Evolutionary conservation across 768 basidiomycete genomes (phyloP).

Genomic region (Exidia glandulosa): DNA sequence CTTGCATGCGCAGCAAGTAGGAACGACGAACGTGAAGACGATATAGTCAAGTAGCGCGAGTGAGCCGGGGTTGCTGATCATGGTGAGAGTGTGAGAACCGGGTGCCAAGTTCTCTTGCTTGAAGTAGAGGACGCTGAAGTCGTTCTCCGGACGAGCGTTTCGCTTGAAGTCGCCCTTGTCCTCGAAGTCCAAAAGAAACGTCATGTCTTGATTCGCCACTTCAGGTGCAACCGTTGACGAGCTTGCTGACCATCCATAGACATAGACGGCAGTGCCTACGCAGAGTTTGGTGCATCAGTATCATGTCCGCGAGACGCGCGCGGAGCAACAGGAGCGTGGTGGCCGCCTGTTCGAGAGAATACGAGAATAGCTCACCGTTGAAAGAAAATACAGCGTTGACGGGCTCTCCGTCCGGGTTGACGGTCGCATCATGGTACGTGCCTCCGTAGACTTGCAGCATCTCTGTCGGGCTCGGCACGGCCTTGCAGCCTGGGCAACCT

Average conservation of each 20-base stretch:
- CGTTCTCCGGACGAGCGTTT: slow-evolving; percentile 14
- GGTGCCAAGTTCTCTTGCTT: slow-evolving; percentile 16
- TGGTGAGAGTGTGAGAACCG: slow-evolving; percentile 20
- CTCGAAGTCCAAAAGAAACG: slow-evolving; percentile 27
- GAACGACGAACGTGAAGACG: slow-evolving; percentile 25
- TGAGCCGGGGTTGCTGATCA: slow-evolving; percentile 19
- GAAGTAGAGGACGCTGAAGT: slow-evolving; percentile 28
- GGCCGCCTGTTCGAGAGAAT: no score
- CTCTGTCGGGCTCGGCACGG: background rate
- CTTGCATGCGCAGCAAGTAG: background rate
- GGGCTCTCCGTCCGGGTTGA: background rate
- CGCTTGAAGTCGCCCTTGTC: slow-evolving; percentile 19
- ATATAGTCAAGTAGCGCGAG: slow-evolving; percentile 28
- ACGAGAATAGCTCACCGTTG: slow-evolving; percentile 23
- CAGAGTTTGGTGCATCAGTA: slow-evolving; percentile 2
- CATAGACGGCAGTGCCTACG: slow-evolving; percentile 34
- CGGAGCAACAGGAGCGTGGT: background rate
- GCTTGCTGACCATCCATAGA: slow-evolving; percentile 27
- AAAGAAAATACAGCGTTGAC: slow-evolving; percentile 20
- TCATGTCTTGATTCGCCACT: slow-evolving; percentile 23
- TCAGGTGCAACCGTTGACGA: slow-evolving; percentile 9
- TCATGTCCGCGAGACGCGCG: background rate
- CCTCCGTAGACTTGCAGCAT: background rate
- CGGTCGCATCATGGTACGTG: background rate
- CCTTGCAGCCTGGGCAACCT: background rate